Conservation (phyloP, 208 protist genomes). For the Leishmania turanica region DNA sequence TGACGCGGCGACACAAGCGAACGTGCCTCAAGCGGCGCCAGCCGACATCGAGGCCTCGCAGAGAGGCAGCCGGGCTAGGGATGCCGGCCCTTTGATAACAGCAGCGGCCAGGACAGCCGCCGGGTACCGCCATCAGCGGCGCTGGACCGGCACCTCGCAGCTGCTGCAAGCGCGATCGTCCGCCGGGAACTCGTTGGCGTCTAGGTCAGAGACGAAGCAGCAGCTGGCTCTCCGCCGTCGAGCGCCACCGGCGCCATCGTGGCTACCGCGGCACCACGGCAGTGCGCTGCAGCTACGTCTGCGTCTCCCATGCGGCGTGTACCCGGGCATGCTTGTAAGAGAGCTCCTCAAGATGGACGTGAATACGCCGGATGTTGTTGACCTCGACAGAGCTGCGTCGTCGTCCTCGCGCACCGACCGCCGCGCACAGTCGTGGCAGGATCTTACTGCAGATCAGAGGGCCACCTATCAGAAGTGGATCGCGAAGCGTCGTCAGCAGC, state of each 20-base stretch:
- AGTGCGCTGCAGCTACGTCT: constrained; percentile 64
- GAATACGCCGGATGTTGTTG: constrained; percentile 73
- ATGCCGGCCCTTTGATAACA: neutral
- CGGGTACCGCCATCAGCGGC: constrained; percentile 17
- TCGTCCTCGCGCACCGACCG: constrained; percentile 31
- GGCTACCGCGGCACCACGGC: constrained; percentile 65
- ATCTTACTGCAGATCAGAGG: constrained; percentile 57
- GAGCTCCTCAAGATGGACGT: constrained; percentile 89
- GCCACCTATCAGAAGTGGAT: constrained; percentile 54
- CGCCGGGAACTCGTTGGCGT: neutral
- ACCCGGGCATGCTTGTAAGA: constrained; percentile 78
- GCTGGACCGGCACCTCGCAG: constrained; percentile 25
- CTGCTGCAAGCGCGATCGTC: constrained; percentile 5
- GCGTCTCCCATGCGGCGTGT: constrained; percentile 64
- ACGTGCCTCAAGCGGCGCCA: neutral
- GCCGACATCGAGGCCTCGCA: neutral
- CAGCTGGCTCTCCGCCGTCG: constrained; percentile 11
- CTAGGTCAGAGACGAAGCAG: neutral
- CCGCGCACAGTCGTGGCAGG: constrained; percentile 44
- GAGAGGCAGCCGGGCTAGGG: neutral
- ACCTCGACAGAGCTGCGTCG: constrained; percentile 56
- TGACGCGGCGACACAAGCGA: neutral
- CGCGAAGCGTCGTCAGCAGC: constrained; percentile 62
- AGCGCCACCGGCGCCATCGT: constrained; percentile 68
- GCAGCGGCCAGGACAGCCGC: constrained; percentile 21